Evolutionary conservation across 208 protist species (phyloP).

Genomic region (Leishmania guyanensis): DNA sequence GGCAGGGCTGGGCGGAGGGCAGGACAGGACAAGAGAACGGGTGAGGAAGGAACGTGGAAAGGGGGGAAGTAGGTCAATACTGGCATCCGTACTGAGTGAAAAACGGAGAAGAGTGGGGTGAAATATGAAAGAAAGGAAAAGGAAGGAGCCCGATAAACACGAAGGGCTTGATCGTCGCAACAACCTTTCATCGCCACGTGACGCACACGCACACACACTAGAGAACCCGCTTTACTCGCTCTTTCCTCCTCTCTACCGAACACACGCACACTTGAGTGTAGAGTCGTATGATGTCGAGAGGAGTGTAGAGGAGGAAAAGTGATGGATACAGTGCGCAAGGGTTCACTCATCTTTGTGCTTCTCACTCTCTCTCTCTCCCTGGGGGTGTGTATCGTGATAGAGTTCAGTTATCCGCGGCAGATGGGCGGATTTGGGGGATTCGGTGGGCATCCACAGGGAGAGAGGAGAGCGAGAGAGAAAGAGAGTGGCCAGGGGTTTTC

Average conservation of each 20-base stretch:
- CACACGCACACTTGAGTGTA: too few relatives aligned
- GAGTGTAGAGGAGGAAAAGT: not conserved
- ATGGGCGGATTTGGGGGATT: not conserved
- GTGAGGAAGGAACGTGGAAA: not conserved
- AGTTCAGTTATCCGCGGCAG: not conserved
- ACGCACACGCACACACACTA: not conserved
- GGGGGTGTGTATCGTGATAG: not conserved
- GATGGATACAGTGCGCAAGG: not conserved
- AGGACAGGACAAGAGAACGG: not conserved
- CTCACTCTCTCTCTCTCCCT: too few relatives aligned
- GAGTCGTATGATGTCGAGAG: not conserved
- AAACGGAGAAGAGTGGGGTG: not conserved
- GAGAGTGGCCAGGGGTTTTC: not conserved
- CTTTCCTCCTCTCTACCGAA: not conserved
- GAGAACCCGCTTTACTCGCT: not conserved
- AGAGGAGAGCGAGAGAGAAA: not conserved
- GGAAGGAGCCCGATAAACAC: not conserved
- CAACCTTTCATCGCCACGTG: not conserved
- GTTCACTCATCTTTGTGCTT: not conserved
- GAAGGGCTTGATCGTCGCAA: not conserved
- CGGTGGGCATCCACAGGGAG: not conserved
- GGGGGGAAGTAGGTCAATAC: not conserved
- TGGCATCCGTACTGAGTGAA: not conserved
- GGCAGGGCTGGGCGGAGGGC: not conserved
- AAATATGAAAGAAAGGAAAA: not conserved